These are phyloP conservation scores for Sambucus nigra DNA, from an alignment of 129 eudicot species.

Conservation along the genomic window DNA sequence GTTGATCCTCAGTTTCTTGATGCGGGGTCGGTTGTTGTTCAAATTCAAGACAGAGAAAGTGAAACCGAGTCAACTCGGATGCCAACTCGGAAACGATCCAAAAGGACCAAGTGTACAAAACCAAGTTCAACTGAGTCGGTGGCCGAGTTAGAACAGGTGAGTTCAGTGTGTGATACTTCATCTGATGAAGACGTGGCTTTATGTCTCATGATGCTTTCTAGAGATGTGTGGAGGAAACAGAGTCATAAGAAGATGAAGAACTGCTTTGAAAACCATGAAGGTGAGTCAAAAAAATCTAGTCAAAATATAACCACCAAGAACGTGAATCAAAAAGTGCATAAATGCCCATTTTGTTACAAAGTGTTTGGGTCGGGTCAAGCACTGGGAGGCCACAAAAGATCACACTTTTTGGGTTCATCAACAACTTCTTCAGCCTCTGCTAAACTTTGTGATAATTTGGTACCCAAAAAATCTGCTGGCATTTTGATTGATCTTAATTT, in stretches of 20 bases:
- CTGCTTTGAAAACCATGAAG: not conserved
- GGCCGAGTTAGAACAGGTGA: conserved; percentile 26
- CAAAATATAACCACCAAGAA: conserved; percentile 16
- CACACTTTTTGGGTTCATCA: conserved; percentile 25
- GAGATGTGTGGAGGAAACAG: conserved; percentile 30
- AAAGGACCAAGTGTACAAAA: conserved; percentile 5
- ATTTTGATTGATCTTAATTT: conserved; percentile 38
- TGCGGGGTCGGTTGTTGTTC: conserved; percentile 19
- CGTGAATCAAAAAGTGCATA: conserved; percentile 19
- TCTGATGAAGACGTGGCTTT: conserved; percentile 42
- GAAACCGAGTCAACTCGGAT: conserved; percentile 30
- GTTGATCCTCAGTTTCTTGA: conserved; percentile 26
- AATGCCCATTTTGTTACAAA: conserved; percentile 43
- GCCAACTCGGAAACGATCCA: conserved; percentile 4
- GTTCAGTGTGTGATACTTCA: conserved; percentile 16
- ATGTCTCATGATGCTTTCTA: conserved; percentile 48
- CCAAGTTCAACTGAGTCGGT: conserved; percentile 18
- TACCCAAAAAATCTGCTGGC: not conserved
- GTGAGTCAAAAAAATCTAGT: conserved; percentile 6
- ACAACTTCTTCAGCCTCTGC: conserved; percentile 7
- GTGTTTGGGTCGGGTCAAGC: conserved; percentile 55
- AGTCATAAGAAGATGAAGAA: not conserved
- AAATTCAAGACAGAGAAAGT: conserved; percentile 26
- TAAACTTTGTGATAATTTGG: conserved; percentile 8
- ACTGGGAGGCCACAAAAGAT: conserved; percentile 57